Evolutionary conservation across 2,329 filamentous ascomycete genomes (phyloP).

Genomic region (Aspergillus fructus): DNA sequence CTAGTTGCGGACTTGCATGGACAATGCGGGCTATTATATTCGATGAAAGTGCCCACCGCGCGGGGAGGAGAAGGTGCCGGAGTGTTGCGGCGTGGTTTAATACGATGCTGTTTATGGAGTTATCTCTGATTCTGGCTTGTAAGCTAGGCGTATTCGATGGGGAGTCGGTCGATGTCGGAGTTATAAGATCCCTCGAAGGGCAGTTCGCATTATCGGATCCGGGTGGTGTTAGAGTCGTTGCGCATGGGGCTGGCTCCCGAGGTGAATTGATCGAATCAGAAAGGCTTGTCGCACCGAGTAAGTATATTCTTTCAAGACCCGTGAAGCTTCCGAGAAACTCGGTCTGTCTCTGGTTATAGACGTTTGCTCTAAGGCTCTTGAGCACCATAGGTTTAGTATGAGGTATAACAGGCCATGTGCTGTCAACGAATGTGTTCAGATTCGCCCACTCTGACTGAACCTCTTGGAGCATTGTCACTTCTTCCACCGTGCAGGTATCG

Average conservation of each 20-base stretch:
- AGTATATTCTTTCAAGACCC: slow-evolving; percentile 53
- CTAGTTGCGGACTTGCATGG: slow-evolving; percentile 56
- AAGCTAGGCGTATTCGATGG: slow-evolving; percentile 25
- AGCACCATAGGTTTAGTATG: slow-evolving; percentile 35
- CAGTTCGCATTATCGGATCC: slow-evolving; percentile 19
- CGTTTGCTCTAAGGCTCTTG: slow-evolving; percentile 52
- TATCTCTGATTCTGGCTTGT: slow-evolving; percentile 38
- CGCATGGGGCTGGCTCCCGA: slow-evolving; percentile 21
- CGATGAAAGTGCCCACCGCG: slow-evolving; percentile 54
- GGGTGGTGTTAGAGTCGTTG: slow-evolving; percentile 31
- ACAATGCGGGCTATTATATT: slow-evolving; percentile 52
- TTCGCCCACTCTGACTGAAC: slow-evolving; percentile 43
- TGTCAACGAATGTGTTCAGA: slow-evolving; percentile 54
- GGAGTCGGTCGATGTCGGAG: slow-evolving; percentile 27
- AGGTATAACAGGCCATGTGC: slow-evolving; percentile 49
- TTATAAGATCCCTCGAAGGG: slow-evolving; percentile 16
- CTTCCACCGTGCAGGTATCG: slow-evolving; percentile 42
- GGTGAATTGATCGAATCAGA: slow-evolving; percentile 33
- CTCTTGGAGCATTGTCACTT: slow-evolving; percentile 56
- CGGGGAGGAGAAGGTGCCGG: slow-evolving; percentile 57
- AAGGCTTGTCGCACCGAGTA: slow-evolving; percentile 44
- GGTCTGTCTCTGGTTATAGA: slow-evolving; percentile 45
- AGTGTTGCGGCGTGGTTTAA: slow-evolving; percentile 52
- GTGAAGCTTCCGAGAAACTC: slow-evolving; percentile 43
- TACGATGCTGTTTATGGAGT: slow-evolving; percentile 54